phyloP scores from a whole-genome alignment of 352 stramenopile species.

The Thraustotheca clavata region DNA sequence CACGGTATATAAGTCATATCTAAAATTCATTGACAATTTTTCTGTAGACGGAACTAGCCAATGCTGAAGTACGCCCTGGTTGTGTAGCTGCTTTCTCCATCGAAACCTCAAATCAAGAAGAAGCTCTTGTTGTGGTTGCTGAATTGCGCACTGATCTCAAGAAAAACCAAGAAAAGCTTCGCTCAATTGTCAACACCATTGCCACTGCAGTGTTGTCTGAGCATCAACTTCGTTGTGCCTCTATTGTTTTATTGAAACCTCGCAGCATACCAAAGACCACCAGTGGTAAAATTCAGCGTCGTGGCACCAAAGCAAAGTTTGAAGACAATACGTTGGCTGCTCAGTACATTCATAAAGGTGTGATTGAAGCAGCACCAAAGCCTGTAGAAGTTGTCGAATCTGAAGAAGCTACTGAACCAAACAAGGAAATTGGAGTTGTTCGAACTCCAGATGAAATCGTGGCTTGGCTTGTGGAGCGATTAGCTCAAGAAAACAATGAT shows the following conservation, averaged over 20 bases:
- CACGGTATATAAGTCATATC: background rate
- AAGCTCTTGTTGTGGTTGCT: conserved; percentile 65
- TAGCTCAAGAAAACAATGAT: conserved; percentile 40
- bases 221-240: conserved; percentile 60
- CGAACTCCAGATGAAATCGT: conserved; percentile 66
- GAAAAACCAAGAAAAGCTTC: conserved; percentile 33
- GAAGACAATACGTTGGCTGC: conserved; percentile 20
- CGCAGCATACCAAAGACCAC: conserved; percentile 78
- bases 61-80: conserved; percentile 58
- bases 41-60: conserved; percentile 53
- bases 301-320: conserved; percentile 51
- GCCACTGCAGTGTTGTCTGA: conserved; percentile 51
- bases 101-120: conserved; percentile 56
- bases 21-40: too few species aligned
- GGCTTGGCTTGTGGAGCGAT: conserved; percentile 52
- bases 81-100: conserved; percentile 73
- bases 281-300: conserved; percentile 79
- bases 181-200: conserved; percentile 46
- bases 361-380: conserved; percentile 46
- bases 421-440: conserved; percentile 12
- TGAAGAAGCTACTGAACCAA: conserved; percentile 1
- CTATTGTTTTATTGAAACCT: conserved; percentile 60
- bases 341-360: background rate
- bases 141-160: conserved; percentile 55
- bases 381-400: conserved; percentile 6